phyloP scores from a whole-genome alignment of 345 rosid species.

The Syzygium grande region DNA sequence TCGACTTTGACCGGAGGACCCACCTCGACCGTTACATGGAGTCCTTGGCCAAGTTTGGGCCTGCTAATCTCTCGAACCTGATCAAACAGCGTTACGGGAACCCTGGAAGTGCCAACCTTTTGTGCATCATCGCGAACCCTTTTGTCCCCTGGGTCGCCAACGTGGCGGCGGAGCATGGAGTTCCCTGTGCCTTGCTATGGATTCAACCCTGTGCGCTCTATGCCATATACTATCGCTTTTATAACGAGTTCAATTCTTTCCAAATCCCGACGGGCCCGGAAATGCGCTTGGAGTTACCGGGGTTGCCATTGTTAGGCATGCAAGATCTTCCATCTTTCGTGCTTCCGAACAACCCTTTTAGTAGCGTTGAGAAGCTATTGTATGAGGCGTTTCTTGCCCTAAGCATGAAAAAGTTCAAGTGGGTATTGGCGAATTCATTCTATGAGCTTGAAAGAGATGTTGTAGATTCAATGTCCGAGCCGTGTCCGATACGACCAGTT shows the following conservation, averaged over 20 bases:
- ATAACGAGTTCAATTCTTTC: constrained; percentile 16
- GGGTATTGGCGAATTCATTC: constrained; percentile 45
- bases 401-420: constrained; percentile 29
- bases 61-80: constrained; percentile 22
- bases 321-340: constrained; percentile 44
- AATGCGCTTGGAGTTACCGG: constrained; percentile 22
- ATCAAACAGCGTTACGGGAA: constrained; percentile 1
- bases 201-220: constrained; percentile 38
- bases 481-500: constrained; percentile 24
- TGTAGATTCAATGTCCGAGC: constrained; percentile 13
- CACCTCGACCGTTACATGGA: background rate
- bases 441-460: constrained; percentile 38
- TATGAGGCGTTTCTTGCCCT: background rate
- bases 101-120: background rate
- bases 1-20: constrained; percentile 26
- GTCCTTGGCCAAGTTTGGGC: constrained; percentile 19
- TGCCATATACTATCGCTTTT: constrained; percentile 37
- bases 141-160: constrained; percentile 47
- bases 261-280: constrained; percentile 16
- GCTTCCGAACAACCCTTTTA: constrained; percentile 10
- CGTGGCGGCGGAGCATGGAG: constrained; percentile 23
- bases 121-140: constrained; percentile 28
- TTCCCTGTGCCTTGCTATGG: constrained; percentile 53
- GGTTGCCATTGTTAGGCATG: constrained; percentile 23
- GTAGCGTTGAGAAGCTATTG: constrained; percentile 1